Evolutionary conservation across 1,139 yeast genomes (phyloP).

Genomic region (Saccharomyces hybrid): DNA sequence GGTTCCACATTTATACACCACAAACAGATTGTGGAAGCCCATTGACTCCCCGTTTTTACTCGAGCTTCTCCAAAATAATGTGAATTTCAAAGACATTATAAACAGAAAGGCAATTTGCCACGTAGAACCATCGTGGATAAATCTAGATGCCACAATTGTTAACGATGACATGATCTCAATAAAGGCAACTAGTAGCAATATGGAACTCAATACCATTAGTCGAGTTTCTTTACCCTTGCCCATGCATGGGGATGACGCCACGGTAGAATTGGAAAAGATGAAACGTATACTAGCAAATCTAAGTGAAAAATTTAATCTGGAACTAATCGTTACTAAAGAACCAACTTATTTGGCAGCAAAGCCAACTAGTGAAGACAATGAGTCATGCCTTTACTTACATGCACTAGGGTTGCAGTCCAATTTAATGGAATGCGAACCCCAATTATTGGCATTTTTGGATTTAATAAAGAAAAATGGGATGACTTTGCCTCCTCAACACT

Average conservation of each 20-base stretch:
- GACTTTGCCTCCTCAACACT: neutral
- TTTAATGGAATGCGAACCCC: neutral
- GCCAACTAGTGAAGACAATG: neutral
- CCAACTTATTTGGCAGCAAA: neutral
- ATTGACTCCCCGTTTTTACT: neutral
- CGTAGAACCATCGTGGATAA: neutral
- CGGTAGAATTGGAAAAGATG: neutral
- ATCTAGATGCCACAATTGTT: neutral
- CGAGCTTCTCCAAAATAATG: neutral
- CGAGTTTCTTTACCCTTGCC: neutral
- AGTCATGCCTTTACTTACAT: neutral
- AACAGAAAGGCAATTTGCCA: neutral
- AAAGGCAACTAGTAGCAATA: neutral
- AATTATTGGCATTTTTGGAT: neutral
- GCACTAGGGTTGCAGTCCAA: neutral
- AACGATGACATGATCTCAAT: neutral
- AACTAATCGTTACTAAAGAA: neutral
- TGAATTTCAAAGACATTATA: neutral
- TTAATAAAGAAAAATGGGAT: neutral
- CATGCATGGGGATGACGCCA: neutral
- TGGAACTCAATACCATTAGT: neutral
- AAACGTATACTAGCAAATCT: neutral
- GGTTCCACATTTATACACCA: neutral
- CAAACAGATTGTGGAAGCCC: neutral
- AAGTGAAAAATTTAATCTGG: neutral